phyloP scores from a whole-genome alignment of 2,329 filamentous ascomycete species.

The Capronia americana region DNA sequence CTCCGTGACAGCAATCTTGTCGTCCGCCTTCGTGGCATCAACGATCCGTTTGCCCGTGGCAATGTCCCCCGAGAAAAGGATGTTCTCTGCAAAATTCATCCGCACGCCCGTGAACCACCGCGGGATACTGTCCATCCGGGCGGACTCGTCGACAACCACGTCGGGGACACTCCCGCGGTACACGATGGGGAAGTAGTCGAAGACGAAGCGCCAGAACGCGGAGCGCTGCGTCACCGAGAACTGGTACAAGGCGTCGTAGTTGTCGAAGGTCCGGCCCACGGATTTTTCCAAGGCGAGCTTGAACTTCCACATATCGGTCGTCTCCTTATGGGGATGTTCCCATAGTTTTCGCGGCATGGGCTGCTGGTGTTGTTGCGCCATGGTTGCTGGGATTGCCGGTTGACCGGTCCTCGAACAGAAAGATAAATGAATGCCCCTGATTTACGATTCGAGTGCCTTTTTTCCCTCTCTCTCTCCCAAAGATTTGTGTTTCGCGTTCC shows the following conservation, averaged over 20 bases:
- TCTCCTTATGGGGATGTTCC: constrained; percentile 68
- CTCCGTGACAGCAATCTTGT: constrained; percentile 73
- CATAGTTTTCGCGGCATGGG: constrained; percentile 53
- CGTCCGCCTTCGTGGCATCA: constrained; percentile 69
- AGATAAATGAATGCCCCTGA: too few species aligned
- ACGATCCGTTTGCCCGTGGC: constrained; percentile 51
- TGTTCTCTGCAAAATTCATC: constrained; percentile 81
- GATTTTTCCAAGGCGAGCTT: constrained; percentile 42
- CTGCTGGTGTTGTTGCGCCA: constrained; percentile 5
- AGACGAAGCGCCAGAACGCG: constrained; percentile 71
- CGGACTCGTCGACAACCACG: constrained; percentile 70
- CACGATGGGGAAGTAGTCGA: constrained; percentile 66
- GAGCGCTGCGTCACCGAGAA: constrained; percentile 69
- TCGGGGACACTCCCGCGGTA: constrained; percentile 61
- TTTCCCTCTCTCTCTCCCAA: too few species aligned
- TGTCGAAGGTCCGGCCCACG: constrained; percentile 45
- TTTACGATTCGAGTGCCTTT: too few species aligned
- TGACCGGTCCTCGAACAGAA: too few species aligned
- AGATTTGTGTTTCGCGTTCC: too few species aligned
- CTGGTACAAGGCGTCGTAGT: constrained; percentile 71
- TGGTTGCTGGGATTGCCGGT: not conserved
- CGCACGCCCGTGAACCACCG: constrained; percentile 77
- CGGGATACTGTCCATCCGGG: constrained; percentile 73
- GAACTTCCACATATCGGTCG: constrained; percentile 70
- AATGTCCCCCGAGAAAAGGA: constrained; percentile 62